phyloP scores from a whole-genome alignment of 805 yeast genomes.

The Jamesozyma rosinii region DNA sequence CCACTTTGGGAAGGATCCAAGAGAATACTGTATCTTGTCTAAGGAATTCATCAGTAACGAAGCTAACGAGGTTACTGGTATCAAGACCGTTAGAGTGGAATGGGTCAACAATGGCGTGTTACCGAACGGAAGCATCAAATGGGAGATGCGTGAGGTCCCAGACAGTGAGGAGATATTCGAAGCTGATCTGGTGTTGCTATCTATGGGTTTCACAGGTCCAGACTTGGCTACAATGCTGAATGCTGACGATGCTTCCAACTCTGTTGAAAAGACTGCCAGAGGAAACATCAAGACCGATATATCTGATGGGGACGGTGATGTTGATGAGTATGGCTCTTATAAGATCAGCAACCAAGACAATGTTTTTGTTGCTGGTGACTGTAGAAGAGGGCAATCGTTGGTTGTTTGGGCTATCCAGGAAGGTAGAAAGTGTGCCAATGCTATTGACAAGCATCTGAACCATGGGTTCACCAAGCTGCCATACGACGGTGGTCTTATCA shows the following conservation, averaged over 20 bases:
- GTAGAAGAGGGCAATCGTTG: slow-evolving; percentile 96
- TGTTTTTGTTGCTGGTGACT: slow-evolving; percentile 93
- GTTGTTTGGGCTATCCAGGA: slow-evolving; percentile 99
- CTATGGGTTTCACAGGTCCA: slow-evolving; percentile 98
- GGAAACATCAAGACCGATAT: slow-evolving; percentile 45
- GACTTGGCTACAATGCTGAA: slow-evolving; percentile 64
- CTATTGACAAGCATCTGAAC: slow-evolving; percentile 73
- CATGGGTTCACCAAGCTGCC: slow-evolving; percentile 70
- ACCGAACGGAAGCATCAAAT: slow-evolving; percentile 72
- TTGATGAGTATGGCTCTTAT: not conserved
- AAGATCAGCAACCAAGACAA: slow-evolving; percentile 47
- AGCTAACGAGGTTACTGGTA: slow-evolving; percentile 89
- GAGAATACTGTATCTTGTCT: slow-evolving; percentile 90
- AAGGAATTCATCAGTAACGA: slow-evolving; percentile 94
- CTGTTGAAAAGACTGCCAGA: slow-evolving; percentile 44
- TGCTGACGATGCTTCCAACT: slow-evolving; percentile 35
- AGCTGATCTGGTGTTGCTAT: slow-evolving; percentile 85
- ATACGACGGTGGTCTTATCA: slow-evolving; percentile 87
- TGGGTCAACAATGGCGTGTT: slow-evolving; percentile 52
- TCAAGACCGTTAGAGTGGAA: slow-evolving; percentile 93
- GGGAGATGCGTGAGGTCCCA: slow-evolving; percentile 98
- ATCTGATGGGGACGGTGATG: not conserved
- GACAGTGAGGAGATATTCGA: slow-evolving; percentile 89
- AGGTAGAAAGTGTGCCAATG: slow-evolving; percentile 97
- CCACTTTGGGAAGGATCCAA: slow-evolving; percentile 94